phyloP scores from a whole-genome alignment of 306 rosid genomes.

The Geum urbanum region DNA sequence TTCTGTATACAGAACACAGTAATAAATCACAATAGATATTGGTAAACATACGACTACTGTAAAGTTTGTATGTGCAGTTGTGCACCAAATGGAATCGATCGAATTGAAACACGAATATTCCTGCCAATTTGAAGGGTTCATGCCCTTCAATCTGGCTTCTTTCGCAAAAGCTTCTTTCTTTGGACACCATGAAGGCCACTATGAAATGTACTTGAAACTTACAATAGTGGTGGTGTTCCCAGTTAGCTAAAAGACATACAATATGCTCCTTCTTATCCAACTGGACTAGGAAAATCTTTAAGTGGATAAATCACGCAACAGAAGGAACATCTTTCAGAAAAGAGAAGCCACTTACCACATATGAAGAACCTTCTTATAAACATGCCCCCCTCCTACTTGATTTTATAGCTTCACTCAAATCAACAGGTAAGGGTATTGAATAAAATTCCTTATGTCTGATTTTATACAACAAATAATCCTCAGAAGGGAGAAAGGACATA shows the following conservation, averaged over 20 bases:
- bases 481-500: background rate
- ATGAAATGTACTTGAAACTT: background rate
- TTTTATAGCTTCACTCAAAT: background rate
- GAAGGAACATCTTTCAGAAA: background rate
- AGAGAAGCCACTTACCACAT: slow-evolving; percentile 7
- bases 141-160: slow-evolving; percentile 6
- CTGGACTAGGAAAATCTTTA: slow-evolving; percentile 7
- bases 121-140: slow-evolving; percentile 1
- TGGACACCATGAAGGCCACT: background rate
- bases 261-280: background rate
- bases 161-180: background rate
- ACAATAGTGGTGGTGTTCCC: slow-evolving; percentile 2
- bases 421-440: background rate
- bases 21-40: background rate
- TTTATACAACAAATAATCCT: background rate
- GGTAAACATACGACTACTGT: background rate
- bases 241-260: background rate
- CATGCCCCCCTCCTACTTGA: background rate
- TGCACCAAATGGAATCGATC: slow-evolving; percentile 16
- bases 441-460: background rate
- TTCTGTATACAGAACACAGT: background rate
- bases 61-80: background rate
- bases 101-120: slow-evolving; percentile 4
- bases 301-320: background rate
- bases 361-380: background rate